Evolutionary conservation across 2,329 filamentous ascomycete species (phyloP).

Genomic region (Dactylonectria estremocensis): DNA sequence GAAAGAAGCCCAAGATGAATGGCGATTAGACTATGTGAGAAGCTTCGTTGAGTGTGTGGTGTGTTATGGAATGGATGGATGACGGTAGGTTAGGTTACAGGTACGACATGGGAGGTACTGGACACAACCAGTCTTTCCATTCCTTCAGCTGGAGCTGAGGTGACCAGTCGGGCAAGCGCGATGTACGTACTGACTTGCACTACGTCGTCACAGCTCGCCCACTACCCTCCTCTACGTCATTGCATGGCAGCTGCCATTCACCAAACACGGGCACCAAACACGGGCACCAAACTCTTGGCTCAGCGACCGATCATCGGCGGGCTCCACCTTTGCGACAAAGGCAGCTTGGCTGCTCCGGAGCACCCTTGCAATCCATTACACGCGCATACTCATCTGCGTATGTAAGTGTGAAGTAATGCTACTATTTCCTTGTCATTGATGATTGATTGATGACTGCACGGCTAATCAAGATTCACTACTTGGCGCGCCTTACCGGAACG

Average conservation of each 20-base stretch:
- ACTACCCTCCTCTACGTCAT: constrained; percentile 26
- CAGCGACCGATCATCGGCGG: constrained; percentile 23
- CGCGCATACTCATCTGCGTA: constrained; percentile 4
- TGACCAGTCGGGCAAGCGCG: too few species aligned
- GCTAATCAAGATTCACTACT: background rate
- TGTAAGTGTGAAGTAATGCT: constrained; percentile 29
- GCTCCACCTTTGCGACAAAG: constrained; percentile 13
- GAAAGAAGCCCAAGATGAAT: constrained; percentile 5
- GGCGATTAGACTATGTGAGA: constrained; percentile 4
- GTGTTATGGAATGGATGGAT: background rate
- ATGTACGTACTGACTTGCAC: too few species aligned
- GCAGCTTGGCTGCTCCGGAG: background rate
- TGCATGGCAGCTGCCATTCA: constrained; percentile 2
- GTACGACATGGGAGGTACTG: constrained; percentile 6
- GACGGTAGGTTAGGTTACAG: constrained; percentile 23
- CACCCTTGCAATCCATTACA: constrained; percentile 21
- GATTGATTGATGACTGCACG: constrained; percentile 22
- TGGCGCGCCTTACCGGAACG: constrained; percentile 19
- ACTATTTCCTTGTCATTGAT: constrained; percentile 19
- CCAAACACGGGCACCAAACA: constrained; percentile 1
- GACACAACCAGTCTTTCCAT: background rate
- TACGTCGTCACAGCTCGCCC: background rate
- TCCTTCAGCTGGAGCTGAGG: too few species aligned
- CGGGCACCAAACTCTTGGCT: background rate
- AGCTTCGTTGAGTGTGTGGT: background rate